Evolutionary conservation across 768 basidiomycete species (phyloP), one percentile per base, ranked within the genome.

Genomic region (Mycena amicta): DNA sequence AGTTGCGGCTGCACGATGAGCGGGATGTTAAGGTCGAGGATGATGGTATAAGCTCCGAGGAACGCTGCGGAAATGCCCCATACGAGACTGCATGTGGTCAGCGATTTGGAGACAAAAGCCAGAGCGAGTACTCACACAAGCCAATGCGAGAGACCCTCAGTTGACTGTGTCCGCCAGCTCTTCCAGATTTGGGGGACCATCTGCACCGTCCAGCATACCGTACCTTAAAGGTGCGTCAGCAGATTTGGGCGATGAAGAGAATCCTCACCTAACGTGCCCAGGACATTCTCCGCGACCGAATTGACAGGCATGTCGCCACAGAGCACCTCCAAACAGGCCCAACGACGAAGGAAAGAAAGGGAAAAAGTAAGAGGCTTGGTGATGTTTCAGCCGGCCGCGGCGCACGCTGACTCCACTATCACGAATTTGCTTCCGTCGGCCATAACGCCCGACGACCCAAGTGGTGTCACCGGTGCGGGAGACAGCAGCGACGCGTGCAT

Each of bases 111-210:
- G n/a, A 25, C 6, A 50, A 11, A 33, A 28, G 13, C 15, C 11
- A 30, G 6, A 15, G 33, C 37, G 33, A 25, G 25, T 25, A 75
- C 76, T 55, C 69, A 87, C 88, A 91, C 82, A 29, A 93, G 78
- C 70, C 73, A 83, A 15, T 77, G 80, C 1, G 89, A 91, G 11
- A 93, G 75, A 0, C 92, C 91, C 26, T 82, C 76, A 0, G 87
- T 89, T 23, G 82, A 83, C 66, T 91, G 88, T 20, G 76, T 75
- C 31, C 83, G 77, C 75, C 83, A 88, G 61, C 82, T 88, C 71
- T 93, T 91, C 83, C 84, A 82, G 23, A 90, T 77, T 62, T 91
- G 89, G 5, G 89, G 90, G 29, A 90, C 68, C 15, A 91, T 67
- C 63, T 89, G 88, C 15, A 79, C 74, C 3, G 82, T 83, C 89